phyloP scores from a whole-genome alignment of 208 protist genomes.

The Leishmania lainsoni region DNA sequence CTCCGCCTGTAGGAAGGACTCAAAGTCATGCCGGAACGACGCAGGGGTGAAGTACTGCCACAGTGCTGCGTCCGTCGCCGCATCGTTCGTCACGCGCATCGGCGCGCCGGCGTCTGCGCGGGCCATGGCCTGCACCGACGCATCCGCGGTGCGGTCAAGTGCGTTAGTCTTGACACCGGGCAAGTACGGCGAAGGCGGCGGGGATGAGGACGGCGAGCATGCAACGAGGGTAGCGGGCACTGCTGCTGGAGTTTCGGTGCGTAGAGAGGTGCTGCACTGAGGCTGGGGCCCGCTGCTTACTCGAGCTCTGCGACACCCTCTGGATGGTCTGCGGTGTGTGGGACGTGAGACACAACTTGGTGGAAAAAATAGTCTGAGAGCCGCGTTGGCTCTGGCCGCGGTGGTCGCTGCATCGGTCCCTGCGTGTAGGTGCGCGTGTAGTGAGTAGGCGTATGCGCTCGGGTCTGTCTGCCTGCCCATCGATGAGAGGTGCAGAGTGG shows the following conservation, averaged over 20 bases:
- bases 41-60: slow-evolving; percentile 43
- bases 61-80: slow-evolving; percentile 26
- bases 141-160: not conserved
- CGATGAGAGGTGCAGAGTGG: slow-evolving; percentile 11
- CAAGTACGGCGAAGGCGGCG: not conserved
- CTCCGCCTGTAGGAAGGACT: slow-evolving; percentile 28
- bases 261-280: not conserved
- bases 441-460: not conserved
- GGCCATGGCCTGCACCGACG: not conserved
- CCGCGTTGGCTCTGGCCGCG: slow-evolving; percentile 39
- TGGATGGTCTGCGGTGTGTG: not conserved
- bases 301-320: not conserved
- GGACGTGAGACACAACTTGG: slow-evolving; percentile 34
- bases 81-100: slow-evolving; percentile 16
- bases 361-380: slow-evolving; percentile 66
- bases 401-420: slow-evolving; percentile 15
- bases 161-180: not conserved
- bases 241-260: not conserved
- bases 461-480: slow-evolving; percentile 1
- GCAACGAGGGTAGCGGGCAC: not conserved
- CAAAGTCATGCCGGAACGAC: slow-evolving; percentile 19
- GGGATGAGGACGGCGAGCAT: not conserved
- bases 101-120: slow-evolving; percentile 2
- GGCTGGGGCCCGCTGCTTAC: not conserved
- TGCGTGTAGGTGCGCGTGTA: not conserved